These are phyloP conservation scores for Stellera chamaejasme DNA, from an alignment of 345 rosid genomes.

Conservation along the genomic window DNA sequence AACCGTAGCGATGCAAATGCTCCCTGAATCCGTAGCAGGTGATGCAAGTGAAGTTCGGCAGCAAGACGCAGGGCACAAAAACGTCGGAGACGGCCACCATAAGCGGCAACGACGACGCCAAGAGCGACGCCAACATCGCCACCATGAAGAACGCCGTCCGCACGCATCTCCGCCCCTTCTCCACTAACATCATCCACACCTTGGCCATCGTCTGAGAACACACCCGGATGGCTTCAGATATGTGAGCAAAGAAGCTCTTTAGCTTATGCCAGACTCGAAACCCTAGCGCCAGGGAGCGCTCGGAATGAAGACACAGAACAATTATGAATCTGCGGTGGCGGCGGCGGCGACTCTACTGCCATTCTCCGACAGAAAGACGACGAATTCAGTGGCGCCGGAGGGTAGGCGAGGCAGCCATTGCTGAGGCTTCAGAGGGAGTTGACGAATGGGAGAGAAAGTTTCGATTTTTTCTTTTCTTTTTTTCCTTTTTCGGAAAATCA, in stretches of 20 bases:
- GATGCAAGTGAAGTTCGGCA: constrained; percentile 73
- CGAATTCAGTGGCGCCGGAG: constrained; percentile 5
- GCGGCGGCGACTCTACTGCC: constrained; percentile 19
- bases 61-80: constrained; percentile 45
- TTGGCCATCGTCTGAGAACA: constrained; percentile 27
- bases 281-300: constrained; percentile 23
- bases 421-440: constrained; percentile 14
- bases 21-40: constrained; percentile 55
- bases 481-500: constrained; percentile 11
- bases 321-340: not conserved
- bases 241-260: not conserved
- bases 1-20: constrained; percentile 53
- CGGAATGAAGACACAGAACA: not conserved
- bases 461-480: constrained; percentile 18
- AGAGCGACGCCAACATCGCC: constrained; percentile 81
- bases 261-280: constrained; percentile 21
- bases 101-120: constrained; percentile 73
- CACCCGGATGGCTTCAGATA: not conserved
- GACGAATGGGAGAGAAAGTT: constrained; percentile 1
- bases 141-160: constrained; percentile 80
- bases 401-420: constrained; percentile 6
- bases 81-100: constrained; percentile 78
- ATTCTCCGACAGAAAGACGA: constrained; percentile 10
- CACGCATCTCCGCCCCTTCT: constrained; percentile 55
- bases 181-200: constrained; percentile 39